A percentile compares a stretch with the other conserved stretches of the same genome.
Evolutionary conservation across 768 basidiomycete genomes (phyloP).

Genomic region (Kwoniella pini): DNA sequence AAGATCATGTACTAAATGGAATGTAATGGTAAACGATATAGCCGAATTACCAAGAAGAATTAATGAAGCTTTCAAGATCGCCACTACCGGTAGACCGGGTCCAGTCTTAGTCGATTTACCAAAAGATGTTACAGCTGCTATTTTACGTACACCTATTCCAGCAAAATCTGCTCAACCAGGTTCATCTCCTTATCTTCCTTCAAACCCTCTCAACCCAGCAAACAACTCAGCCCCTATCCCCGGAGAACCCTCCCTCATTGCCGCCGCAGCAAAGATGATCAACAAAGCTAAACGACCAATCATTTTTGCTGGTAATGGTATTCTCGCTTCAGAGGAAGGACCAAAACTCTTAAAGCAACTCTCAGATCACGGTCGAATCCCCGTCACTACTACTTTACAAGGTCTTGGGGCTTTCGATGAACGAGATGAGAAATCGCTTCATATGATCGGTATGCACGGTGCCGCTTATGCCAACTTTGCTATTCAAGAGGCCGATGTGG

Average conservation of each 20-base stretch:
- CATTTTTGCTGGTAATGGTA: constrained; percentile 89
- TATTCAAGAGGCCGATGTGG: constrained; percentile 95
- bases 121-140: constrained; percentile 96
- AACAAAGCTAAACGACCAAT: constrained; percentile 87
- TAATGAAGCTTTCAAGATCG: constrained; percentile 99
- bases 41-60: constrained; percentile 90
- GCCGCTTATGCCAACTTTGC: constrained; percentile 95
- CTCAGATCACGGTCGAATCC: constrained; percentile 83
- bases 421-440: constrained; percentile 75
- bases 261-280: constrained; percentile 84
- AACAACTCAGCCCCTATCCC: constrained; percentile 59
- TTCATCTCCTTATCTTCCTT: constrained; percentile 58
- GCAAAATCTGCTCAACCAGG: constrained; percentile 85
- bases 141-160: constrained; percentile 79
- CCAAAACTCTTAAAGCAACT: constrained; percentile 78
- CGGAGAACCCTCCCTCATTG: constrained; percentile 67
- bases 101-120: constrained; percentile 97
- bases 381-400: constrained; percentile 94
- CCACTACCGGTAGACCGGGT: constrained; percentile 92
- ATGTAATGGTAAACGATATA: constrained; percentile 99
- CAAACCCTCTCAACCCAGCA: constrained; percentile 51
- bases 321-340: constrained; percentile 77
- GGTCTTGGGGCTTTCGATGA: constrained; percentile 97
- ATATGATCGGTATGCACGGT: constrained; percentile 99
- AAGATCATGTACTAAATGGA: constrained; percentile 97